Evolutionary conservation across 306 rosid species (phyloP).

Genomic region (Biancaea sappan): DNA sequence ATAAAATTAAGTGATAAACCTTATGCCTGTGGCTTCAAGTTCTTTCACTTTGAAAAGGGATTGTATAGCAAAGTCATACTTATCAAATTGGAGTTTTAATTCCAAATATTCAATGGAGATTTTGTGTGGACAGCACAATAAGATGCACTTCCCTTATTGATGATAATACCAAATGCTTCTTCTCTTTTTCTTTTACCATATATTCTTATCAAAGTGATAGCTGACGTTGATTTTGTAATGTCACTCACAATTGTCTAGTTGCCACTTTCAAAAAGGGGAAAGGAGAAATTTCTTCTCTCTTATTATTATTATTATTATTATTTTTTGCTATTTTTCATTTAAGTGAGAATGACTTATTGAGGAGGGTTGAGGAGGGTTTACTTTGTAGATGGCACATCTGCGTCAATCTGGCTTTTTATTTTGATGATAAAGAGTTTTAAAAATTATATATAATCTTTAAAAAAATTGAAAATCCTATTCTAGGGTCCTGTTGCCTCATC

Average conservation of each 20-base stretch:
- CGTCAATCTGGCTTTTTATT: not conserved
- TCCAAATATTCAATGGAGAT: no score
- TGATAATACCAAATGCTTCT: not conserved
- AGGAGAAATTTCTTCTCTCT: not conserved
- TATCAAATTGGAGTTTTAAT: not conserved
- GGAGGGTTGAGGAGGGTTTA: not conserved
- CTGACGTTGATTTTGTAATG: not conserved
- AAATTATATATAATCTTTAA: no score
- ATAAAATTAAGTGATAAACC: not conserved
- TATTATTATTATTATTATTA: no score
- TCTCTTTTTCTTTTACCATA: not conserved
- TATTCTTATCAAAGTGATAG: conserved; percentile 14
- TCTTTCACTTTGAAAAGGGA: conserved; percentile 9
- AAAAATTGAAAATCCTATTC: no score
- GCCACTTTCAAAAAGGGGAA: not conserved
- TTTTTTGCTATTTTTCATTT: no score
- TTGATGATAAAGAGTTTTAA: no score
- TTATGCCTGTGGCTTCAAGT: not conserved
- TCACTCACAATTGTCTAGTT: conserved; percentile 6
- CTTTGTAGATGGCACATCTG: not conserved
- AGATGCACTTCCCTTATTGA: not conserved
- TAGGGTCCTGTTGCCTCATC: not conserved
- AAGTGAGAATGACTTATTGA: no score
- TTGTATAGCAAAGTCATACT: not conserved
- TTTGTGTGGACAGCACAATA: conserved; percentile 55